Evolutionary conservation across 1,284 basidiomycete genomes (phyloP).

Genomic region (Wolfiporia cocos): DNA sequence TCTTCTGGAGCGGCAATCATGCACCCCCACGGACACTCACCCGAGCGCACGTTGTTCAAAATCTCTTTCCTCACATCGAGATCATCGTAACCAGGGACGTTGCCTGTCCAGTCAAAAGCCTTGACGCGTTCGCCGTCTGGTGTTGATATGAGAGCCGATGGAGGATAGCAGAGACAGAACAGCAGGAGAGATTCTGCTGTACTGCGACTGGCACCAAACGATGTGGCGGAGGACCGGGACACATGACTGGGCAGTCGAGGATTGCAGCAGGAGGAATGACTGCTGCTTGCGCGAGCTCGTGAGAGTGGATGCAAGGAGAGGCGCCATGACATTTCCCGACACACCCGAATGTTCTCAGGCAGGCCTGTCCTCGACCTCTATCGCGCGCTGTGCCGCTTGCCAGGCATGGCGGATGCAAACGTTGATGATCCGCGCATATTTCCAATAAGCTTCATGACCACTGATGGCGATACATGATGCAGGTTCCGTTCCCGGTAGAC

Average conservation of each 20-base stretch:
- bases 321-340: constrained; percentile 22
- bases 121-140: constrained; percentile 29
- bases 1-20: neutral
- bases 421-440: too few species aligned
- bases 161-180: constrained; percentile 55
- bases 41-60: constrained; percentile 36
- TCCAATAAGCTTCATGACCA: neutral
- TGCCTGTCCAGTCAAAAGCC: constrained; percentile 45
- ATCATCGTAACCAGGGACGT: constrained; percentile 48
- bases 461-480: neutral
- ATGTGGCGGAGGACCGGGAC: constrained; percentile 48
- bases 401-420: too few species aligned
- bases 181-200: constrained; percentile 35
- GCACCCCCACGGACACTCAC: constrained; percentile 26
- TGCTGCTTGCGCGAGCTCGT: constrained; percentile 34
- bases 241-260: constrained; percentile 56
- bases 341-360: constrained; percentile 2
- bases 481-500: constrained; percentile 18
- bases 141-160: constrained; percentile 31
- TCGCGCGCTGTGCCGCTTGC: neutral
- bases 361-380: constrained; percentile 4
- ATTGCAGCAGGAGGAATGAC: constrained; percentile 56
- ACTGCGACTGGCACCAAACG: constrained; percentile 22
- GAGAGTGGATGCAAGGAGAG: constrained; percentile 30
- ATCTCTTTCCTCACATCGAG: constrained; percentile 33